phyloP scores from a whole-genome alignment of 2,329 filamentous ascomycete genomes.

The Fusarium sp. region DNA sequence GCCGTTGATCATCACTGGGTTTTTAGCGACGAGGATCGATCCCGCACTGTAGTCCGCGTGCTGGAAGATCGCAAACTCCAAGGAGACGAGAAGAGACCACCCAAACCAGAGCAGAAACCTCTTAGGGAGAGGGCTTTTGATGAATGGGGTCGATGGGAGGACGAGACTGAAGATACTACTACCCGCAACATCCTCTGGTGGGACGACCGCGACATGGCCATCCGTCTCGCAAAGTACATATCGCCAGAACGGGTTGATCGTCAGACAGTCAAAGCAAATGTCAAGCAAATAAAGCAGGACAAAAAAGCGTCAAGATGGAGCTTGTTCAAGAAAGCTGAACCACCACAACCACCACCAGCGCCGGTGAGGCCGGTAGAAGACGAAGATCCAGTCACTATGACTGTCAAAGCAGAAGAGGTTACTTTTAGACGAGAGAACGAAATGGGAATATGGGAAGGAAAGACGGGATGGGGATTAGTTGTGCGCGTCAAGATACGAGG shows the following conservation, averaged over 20 bases:
- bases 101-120: neutral
- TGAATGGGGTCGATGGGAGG: conserved; percentile 60
- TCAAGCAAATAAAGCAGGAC: conserved; percentile 49
- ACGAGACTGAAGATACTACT: conserved; percentile 24
- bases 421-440: conserved; percentile 65
- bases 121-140: conserved; percentile 51
- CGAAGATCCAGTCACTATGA: conserved; percentile 53
- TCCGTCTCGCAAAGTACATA: conserved; percentile 58
- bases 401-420: conserved; percentile 59
- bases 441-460: conserved; percentile 65
- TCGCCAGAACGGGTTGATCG: conserved; percentile 51
- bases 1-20: conserved; percentile 54
- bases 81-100: conserved; percentile 16
- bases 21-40: conserved; percentile 50
- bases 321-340: conserved; percentile 46
- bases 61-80: conserved; percentile 24
- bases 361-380: conserved; percentile 8
- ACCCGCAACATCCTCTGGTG: conserved; percentile 56
- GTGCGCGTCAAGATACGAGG: conserved; percentile 51
- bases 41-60: conserved; percentile 50
- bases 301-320: conserved; percentile 53
- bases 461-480: conserved; percentile 63
- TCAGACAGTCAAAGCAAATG: conserved; percentile 46
- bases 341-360: conserved; percentile 20
- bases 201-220: conserved; percentile 60